A percentile compares a stretch with the other conserved stretches of the same genome.
phyloP scores from a whole-genome alignment of 2,329 filamentous ascomycete species.

The Thelonectria rubi region DNA sequence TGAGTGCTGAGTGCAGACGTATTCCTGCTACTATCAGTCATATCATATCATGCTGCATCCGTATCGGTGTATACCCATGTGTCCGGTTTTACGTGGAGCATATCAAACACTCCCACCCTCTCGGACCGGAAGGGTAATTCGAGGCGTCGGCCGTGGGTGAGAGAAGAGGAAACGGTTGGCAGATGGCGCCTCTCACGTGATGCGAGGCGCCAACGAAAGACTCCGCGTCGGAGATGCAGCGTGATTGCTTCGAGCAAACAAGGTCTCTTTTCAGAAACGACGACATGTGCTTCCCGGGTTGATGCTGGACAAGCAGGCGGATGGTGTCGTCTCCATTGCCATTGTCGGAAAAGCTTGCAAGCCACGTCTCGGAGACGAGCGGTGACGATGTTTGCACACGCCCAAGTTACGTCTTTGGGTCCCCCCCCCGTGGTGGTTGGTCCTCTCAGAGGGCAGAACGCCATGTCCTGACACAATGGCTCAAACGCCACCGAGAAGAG shows the following conservation, averaged over 20 bases:
- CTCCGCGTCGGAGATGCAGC: not conserved
- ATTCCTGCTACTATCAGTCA: not conserved
- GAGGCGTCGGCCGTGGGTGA: not conserved
- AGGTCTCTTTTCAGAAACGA: not conserved
- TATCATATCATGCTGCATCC: not conserved
- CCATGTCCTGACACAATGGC: conserved; percentile 15
- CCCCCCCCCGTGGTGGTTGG: conserved; percentile 7
- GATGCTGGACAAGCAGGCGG: not conserved
- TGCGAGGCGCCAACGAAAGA: not conserved
- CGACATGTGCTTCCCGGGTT: not conserved
- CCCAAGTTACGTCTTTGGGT: not conserved
- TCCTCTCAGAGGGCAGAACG: conserved; percentile 13
- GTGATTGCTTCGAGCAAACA: not conserved
- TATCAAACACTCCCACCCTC: conserved; percentile 1
- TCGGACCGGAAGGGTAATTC: conserved; percentile 6
- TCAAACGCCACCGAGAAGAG: conserved; percentile 21
- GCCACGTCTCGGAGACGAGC: not conserved
- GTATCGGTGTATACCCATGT: not conserved
- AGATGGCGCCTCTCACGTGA: conserved; percentile 5
- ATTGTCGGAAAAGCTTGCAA: not conserved
- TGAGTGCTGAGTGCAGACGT: not conserved
- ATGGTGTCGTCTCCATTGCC: not conserved
- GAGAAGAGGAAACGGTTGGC: conserved; percentile 3
- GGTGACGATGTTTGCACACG: conserved; percentile 1
- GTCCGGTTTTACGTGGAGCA: conserved; percentile 9